These are phyloP conservation scores for Penicillium frequentans DNA, from an alignment of 2,329 filamentous ascomycete species.

Conservation along the genomic window DNA sequence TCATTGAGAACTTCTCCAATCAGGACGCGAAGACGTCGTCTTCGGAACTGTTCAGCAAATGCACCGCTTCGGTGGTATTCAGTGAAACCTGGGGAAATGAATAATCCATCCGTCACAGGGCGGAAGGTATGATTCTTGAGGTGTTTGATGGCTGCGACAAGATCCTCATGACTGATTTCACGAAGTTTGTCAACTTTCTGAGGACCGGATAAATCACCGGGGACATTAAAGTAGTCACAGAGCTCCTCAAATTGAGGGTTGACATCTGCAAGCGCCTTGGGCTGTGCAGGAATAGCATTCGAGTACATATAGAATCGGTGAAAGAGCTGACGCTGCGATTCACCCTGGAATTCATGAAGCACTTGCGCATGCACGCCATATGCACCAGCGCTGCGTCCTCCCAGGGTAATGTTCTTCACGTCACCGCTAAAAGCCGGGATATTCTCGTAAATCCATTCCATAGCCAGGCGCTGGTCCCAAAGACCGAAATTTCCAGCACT, in stretches of 20 bases:
- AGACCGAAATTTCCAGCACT: constrained; percentile 44
- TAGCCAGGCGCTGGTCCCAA: constrained; percentile 51
- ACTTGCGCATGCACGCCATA: constrained; percentile 38
- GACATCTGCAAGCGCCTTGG: constrained; percentile 38
- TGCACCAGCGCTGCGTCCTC: constrained; percentile 47
- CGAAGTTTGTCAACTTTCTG: constrained; percentile 38
- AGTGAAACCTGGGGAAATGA: constrained; percentile 41
- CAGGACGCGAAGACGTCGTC: constrained; percentile 36
- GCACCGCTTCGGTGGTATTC: constrained; percentile 38
- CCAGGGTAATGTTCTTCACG: constrained; percentile 46
- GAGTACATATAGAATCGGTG: constrained; percentile 46
- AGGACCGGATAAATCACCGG: constrained; percentile 12
- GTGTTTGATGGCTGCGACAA: constrained; percentile 37
- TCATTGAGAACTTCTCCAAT: constrained; percentile 49
- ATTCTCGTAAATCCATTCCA: constrained; percentile 54
- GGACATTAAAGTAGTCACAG: constrained; percentile 37
- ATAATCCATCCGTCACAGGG: constrained; percentile 45
- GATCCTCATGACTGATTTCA: constrained; percentile 28
- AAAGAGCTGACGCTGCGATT: constrained; percentile 30
- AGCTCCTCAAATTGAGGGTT: constrained; percentile 48
- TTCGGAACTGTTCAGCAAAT: constrained; percentile 42
- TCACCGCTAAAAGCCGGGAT: constrained; percentile 51
- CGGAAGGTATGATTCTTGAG: constrained; percentile 50
- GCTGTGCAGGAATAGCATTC: constrained; percentile 49
- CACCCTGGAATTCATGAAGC: constrained; percentile 44